Conservation (phyloP, 768 basidiomycete species). For the Hygrocybe coccinea region DNA sequence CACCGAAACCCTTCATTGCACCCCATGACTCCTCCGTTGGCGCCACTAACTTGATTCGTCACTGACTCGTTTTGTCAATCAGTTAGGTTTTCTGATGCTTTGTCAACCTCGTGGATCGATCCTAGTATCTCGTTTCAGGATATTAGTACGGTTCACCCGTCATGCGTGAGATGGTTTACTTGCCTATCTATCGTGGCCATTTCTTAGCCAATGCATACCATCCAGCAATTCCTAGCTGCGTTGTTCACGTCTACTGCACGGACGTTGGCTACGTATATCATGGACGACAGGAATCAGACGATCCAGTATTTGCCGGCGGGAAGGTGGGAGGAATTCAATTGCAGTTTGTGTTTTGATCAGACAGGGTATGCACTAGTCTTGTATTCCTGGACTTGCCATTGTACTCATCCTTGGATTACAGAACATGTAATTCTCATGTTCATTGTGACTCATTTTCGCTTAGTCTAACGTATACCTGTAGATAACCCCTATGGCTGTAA, state of each 20-base stretch:
- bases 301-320: conserved; percentile 3
- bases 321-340: not conserved
- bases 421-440: conserved; percentile 2
- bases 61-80: too few relatives aligned
- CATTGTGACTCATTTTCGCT: not conserved
- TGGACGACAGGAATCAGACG: conserved; percentile 5
- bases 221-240: not conserved
- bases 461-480: conserved; percentile 1
- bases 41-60: too few relatives aligned
- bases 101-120: not conserved
- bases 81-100: too few relatives aligned
- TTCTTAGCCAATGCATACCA: not conserved
- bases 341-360: not conserved
- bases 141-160: not conserved
- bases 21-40: too few relatives aligned
- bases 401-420: conserved; percentile 4
- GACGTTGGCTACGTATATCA: conserved; percentile 2
- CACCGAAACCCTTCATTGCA: too few relatives aligned
- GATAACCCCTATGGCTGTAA: conserved; percentile 5
- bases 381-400: not conserved
- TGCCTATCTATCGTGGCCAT: not conserved
- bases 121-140: not conserved
- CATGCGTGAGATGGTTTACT: not conserved
- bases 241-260: not conserved
- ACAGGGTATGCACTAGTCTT: conserved; percentile 3